Percentiles rank a stretch among this genome's conserved stretches.
Conservation (phyloP, 164 flowering plant genomes). For the Liriodendron chinense region DNA sequence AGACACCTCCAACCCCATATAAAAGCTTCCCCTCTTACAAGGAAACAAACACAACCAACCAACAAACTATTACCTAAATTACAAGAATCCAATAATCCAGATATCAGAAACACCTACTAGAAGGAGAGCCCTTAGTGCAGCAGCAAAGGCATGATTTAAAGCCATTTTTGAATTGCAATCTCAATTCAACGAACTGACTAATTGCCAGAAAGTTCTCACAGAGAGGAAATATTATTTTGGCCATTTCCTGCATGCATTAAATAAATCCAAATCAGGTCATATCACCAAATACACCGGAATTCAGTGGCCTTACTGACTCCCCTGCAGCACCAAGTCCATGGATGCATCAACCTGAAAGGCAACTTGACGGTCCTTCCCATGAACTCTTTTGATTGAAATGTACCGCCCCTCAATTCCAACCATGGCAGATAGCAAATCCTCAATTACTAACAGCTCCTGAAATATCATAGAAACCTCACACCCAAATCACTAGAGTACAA, state of each 20-base stretch:
- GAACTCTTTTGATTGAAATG: slow-evolving; percentile 58
- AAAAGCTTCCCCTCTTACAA: neutral
- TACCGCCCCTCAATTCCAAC: slow-evolving; percentile 95
- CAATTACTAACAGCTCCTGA: slow-evolving; percentile 90
- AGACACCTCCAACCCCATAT: neutral
- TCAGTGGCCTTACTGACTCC: slow-evolving; percentile 9
- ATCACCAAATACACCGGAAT: neutral
- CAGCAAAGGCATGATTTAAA: slow-evolving; percentile 98
- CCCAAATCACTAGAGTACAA: neutral
- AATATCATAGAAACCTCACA: neutral
- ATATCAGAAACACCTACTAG: slow-evolving; percentile 48
- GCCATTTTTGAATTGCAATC: slow-evolving; percentile 91
- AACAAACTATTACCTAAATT: neutral
- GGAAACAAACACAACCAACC: neutral
- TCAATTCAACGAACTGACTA: slow-evolving; percentile 85
- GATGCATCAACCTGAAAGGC: slow-evolving; percentile 79
- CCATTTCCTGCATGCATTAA: slow-evolving; percentile 63
- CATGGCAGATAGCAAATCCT: slow-evolving; percentile 81
- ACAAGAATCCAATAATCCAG: neutral
- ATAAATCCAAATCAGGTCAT: slow-evolving; percentile 4
- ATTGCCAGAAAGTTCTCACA: slow-evolving; percentile 82
- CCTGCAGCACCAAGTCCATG: slow-evolving; percentile 94
- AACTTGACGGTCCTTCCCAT: slow-evolving; percentile 50
- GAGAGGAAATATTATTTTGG: slow-evolving; percentile 77
- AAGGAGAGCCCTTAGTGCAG: slow-evolving; percentile 85